Base-by-base conservation (phyloP, 257 asterid species). In the Forsythia suspensa region DNA sequence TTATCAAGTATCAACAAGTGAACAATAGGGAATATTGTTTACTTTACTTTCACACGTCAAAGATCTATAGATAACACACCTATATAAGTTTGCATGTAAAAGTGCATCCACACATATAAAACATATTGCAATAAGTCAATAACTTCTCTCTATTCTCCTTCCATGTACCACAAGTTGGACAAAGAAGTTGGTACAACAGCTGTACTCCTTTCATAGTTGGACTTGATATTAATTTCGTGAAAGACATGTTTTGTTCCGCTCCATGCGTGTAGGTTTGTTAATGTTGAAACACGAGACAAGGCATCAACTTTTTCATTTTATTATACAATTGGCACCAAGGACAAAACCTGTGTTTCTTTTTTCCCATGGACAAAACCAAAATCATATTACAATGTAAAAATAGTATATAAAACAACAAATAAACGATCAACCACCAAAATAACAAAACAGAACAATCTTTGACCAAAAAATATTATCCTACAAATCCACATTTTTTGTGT, bases 371-470 rank as follows among this genome's bases (percentile, higher is more conserved):
- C 72, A 37, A 61, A 71, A 72, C 24, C 74, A 70, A 74, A n/a
- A 67, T 39, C 82, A 18, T 63, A 21, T 51, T 46, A 61, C 66
- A 80, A 63, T 11, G 42, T 44, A 65, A 7, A 59, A 4, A 63
- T 4, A 24, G 18, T 63, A 77, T 70, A n/a, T 15, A 68, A 29
- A 29, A 29, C 1, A 29, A 29, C 34, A 29, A 29, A 1, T 1
- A 29, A 29, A 29, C 2, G 34, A 70, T 65, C 12, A 73, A 70
- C 80, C 74, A 82, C 75, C 66, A 44, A 63, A 20, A 68, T 70
- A 6, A 71, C 77, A 63, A 75, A 77, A 72, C 59, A n/a, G 67
- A 71, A 55, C 48, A 48, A 79, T 20, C 82, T 80, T 81, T 80
- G 76, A 85, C 66, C 39, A 71, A 63, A 21, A 70, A 20, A 68